phyloP scores from a whole-genome alignment of 192 early-diverging fungal species.

The Pecoramyces ruminantium region DNA sequence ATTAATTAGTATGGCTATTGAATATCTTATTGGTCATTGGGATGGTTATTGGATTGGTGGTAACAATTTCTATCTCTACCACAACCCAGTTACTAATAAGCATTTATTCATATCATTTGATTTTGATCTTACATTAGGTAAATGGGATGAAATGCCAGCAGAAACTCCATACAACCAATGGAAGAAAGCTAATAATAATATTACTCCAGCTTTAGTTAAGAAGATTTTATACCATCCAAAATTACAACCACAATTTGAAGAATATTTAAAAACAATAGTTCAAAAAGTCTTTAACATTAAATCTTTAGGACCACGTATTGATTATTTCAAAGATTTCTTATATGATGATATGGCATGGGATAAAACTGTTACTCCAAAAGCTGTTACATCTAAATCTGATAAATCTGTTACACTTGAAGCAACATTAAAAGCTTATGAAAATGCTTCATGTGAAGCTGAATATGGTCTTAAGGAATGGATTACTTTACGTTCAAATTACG shows the following conservation, averaged over 20 bases:
- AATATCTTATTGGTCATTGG: background rate
- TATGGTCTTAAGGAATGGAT: background rate
- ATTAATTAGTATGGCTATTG: background rate
- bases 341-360: background rate
- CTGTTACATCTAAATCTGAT: background rate
- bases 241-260: background rate
- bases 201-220: background rate
- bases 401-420: background rate
- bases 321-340: background rate
- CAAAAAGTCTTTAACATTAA: background rate
- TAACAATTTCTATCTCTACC: background rate
- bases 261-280: background rate
- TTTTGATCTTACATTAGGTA: background rate
- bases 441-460: background rate
- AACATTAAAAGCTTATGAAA: background rate
- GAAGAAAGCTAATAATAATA: background rate
- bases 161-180: background rate
- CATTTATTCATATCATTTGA: background rate
- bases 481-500: background rate
- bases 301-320: background rate
- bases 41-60: background rate
- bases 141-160: background rate
- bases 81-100: background rate
- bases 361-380: background rate
- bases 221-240: background rate